Conservation (phyloP, 192 early-diverging fungal species). For the Lobulomyces angularis region DNA sequence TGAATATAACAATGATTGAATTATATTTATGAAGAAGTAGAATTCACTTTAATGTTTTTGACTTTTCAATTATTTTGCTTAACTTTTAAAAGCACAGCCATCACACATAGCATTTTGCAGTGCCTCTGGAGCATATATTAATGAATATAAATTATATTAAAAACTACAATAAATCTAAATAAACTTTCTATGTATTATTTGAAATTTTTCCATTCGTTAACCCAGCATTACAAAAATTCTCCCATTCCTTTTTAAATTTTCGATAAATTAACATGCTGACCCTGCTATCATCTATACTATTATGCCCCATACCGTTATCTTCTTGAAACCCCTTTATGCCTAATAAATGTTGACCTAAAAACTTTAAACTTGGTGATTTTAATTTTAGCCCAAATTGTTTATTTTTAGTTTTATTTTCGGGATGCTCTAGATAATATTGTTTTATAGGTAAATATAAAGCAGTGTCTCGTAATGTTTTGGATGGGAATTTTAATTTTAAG, state of each 20-base stretch:
- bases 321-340: conserved; percentile 61
- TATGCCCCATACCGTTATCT: conserved; percentile 75
- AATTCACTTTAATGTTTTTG: too few relatives aligned
- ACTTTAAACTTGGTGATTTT: conserved; percentile 43
- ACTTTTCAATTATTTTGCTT: too few relatives aligned
- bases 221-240: too few relatives aligned
- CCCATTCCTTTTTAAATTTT: conserved; percentile 74
- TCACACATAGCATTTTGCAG: too few relatives aligned
- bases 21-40: too few relatives aligned
- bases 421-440: conserved; percentile 61
- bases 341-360: conserved; percentile 62
- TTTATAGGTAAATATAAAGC: conserved; percentile 38
- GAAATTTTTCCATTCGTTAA: too few relatives aligned
- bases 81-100: too few relatives aligned
- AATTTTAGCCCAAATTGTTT: conserved; percentile 66
- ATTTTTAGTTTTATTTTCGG: conserved; percentile 77
- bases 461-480: neutral
- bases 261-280: conserved; percentile 82
- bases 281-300: conserved; percentile 80
- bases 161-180: too few relatives aligned
- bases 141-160: too few relatives aligned
- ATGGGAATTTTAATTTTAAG: conserved; percentile 4
- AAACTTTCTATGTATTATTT: too few relatives aligned
- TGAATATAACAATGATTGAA: too few relatives aligned
- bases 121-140: too few relatives aligned